Evolutionary conservation across 371 early-diverging fungal genomes (phyloP), one percentile per base, ranked within the genome.

Genomic region (Funneliformis caledonium): DNA sequence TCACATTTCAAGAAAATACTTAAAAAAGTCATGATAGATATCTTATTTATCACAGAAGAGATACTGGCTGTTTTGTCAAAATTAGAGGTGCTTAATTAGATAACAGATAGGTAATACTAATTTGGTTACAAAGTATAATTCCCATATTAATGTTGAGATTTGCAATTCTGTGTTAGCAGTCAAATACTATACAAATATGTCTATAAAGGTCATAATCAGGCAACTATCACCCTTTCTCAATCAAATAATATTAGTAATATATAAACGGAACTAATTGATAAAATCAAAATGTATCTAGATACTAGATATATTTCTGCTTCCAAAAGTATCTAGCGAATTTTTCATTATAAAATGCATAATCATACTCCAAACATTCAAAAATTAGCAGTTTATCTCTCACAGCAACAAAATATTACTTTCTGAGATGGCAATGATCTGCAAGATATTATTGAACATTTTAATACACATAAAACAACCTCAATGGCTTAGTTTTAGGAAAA

Each of bases 151-250:
- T n/a, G n/a, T n/a, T n/a, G n/a, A n/a, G n/a, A n/a, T n/a, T n/a
- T n/a, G n/a, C n/a, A n/a, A n/a, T n/a, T n/a, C n/a, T n/a, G n/a
- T n/a, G n/a, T n/a, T n/a, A n/a, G n/a, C n/a, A n/a, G n/a, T n/a
- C n/a, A n/a, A n/a, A n/a, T n/a, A n/a, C n/a, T n/a, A n/a, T n/a
- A n/a, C n/a, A 67, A 67, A 42, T 67, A 67, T 31, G 6, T 67
- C 12, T 67, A 67, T 31, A 67, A 67, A 16, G 43, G 10, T 8
- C 43, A 67, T 67, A 37, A 67, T 42, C 48, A 84, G 85, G 74
- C 84, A 0, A 80, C 85, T 16, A 86, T 85, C 50, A 84, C 85
- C 37, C 42, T 86, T 9, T 85, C 80, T 81, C 85, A 85, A 8
- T 4, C 8, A 8, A 45, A 45, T 45, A 45, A n/a, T n/a, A n/a